A percentile compares a stretch with the other conserved stretches of the same genome.
Conservation (phyloP, 202 grass and related monocot genomes). For the Schoenoplectus tabernaemontani region DNA sequence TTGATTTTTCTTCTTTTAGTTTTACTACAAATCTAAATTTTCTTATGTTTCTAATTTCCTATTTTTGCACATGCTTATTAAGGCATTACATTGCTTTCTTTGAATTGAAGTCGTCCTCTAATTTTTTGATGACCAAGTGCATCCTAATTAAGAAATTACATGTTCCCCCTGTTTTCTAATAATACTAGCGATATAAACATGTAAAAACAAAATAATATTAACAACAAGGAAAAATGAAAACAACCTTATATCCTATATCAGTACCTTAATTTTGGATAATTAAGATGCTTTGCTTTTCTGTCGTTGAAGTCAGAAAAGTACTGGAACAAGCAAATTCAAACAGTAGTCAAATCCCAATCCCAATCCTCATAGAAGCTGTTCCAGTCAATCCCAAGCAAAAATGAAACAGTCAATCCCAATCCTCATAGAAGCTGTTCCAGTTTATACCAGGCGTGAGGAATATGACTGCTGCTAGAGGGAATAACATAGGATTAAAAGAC, state of each 20-base stretch:
- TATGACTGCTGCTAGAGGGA: neutral
- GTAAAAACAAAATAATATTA: neutral
- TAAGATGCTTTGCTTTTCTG: too few species aligned
- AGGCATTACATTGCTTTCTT: neutral
- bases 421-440: too few species aligned
- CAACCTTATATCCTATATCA: too few species aligned
- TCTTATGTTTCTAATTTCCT: neutral
- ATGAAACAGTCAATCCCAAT: too few species aligned
- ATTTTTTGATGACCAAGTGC: neutral
- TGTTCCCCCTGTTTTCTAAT: neutral
- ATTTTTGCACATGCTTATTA: neutral
- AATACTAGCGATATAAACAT: neutral
- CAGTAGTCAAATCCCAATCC: too few species aligned
- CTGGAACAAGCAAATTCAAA: too few species aligned
- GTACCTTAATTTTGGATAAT: too few species aligned
- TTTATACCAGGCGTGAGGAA: conserved; percentile 3
- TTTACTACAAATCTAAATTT: neutral
- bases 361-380: too few species aligned
- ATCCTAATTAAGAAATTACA: neutral
- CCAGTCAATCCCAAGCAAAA: too few species aligned
- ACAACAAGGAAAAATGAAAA: too few species aligned
- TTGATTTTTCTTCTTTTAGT: neutral
- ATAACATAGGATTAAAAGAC: neutral
- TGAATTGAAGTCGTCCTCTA: neutral
- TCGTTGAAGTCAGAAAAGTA: too few species aligned